Evolutionary conservation across 2,329 filamentous ascomycete species (phyloP), one percentile per base, ranked within the genome.

Genomic region (Paramyrothecium roridum): DNA sequence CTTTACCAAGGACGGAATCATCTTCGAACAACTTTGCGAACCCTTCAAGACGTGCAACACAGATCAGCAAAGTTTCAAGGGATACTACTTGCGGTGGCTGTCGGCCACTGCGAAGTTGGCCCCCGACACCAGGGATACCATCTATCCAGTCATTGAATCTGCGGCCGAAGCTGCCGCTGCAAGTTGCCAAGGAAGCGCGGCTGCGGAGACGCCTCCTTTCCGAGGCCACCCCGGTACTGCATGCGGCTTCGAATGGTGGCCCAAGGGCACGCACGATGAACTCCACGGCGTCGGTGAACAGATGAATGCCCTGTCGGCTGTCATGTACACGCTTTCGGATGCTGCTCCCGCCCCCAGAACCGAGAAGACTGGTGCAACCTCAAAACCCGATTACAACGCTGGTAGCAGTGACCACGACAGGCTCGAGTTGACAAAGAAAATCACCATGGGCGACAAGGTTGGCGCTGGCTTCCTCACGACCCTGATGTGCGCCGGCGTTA

Each of bases 1-100:
- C 56, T 91, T 91, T 73, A 79, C 82, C 63, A 63, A 68, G 47
- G 58, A 70, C 30, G 70, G 69, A 53, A 65, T 91, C 67, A 80
- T 90, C 67, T 82, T 78, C 63, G 89, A 92, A 72, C 77, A 78
- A 58, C 81, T 82, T 30, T 93, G 89, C 73, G 89, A 92, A 73
- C 72, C 70, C 8, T 70, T 70, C 55, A 72, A 74, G 54, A 76
- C 75, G 23, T 93, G 89, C 77, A 83, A 90, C 73, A 79, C 79
- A 59, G 88, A 92, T 69, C 87, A 91, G 73, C 81, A 81, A 64
- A 85, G 80, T 50, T 92, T 91, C 83, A 92, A 92, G 73, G 88
- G 86, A 12, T 91, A 90, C 69, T 76, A 91, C 23, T 73, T 83
- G 23, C 85, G 89, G 48, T 92, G 87, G 83, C 71, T 87, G 66